Conservation (phyloP, 176 grass and related monocot genomes). For the Juncus effusus region DNA sequence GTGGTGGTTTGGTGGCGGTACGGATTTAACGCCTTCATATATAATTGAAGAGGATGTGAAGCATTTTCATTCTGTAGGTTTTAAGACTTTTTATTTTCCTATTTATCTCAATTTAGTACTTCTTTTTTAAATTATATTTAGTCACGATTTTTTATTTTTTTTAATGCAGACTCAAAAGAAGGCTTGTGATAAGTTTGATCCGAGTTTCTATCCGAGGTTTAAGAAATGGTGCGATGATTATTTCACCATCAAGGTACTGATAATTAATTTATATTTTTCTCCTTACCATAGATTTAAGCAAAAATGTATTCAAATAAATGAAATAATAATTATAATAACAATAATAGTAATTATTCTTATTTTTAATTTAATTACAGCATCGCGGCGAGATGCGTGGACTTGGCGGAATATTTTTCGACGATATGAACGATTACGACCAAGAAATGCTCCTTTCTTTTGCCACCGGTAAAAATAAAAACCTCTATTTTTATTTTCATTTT, state of each 20-base stretch:
- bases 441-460: constrained; percentile 93
- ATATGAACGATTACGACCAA: constrained; percentile 89
- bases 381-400: constrained; percentile 81
- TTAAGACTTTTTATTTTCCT: constrained; percentile 3
- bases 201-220: constrained; percentile 91
- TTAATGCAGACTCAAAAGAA: constrained; percentile 80
- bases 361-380: constrained; percentile 56
- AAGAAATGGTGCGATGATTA: constrained; percentile 99
- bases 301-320: neutral
- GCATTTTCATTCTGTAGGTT: constrained; percentile 88
- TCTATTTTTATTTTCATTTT: constrained; percentile 9
- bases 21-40: constrained; percentile 94
- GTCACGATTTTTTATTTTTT: neutral
- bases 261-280: neutral
- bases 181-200: constrained; percentile 93
- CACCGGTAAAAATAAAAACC: constrained; percentile 40
- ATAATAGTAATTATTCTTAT: neutral
- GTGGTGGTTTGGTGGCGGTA: constrained; percentile 99
- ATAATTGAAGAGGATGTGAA: constrained; percentile 98
- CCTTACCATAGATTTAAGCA: neutral
- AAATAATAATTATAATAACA: neutral
- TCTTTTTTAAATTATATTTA: neutral
- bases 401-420: constrained; percentile 98
- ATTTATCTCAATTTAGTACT: neutral
- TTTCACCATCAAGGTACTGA: constrained; percentile 89